Evolutionary conservation across 2,329 filamentous ascomycete genomes (phyloP).

Genomic region (Sordariomycetes sp.): DNA sequence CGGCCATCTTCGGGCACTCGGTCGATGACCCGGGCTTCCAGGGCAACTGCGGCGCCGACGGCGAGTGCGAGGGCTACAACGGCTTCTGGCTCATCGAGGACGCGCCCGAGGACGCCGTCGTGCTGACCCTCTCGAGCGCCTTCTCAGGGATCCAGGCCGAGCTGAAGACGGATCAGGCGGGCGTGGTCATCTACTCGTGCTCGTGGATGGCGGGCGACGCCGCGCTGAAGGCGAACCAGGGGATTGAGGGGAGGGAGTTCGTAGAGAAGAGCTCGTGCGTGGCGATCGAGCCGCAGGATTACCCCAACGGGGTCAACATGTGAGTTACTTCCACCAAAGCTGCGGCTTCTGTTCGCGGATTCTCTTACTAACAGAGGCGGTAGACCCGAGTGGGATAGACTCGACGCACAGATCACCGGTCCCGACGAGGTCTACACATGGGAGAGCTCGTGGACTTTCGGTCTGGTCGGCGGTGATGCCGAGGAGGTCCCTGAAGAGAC

Average conservation of each 20-base stretch:
- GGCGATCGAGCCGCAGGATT: conserved; percentile 68
- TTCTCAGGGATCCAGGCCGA: conserved; percentile 61
- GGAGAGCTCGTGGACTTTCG: conserved; percentile 34
- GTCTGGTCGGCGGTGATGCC: conserved; percentile 7
- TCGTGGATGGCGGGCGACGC: conserved; percentile 39
- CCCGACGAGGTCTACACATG: conserved; percentile 28
- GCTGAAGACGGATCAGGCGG: conserved; percentile 58
- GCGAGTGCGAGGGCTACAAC: conserved; percentile 50
- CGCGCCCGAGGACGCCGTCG: conserved; percentile 23
- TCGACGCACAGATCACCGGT: conserved; percentile 26
- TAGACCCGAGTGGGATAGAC: conserved; percentile 33
- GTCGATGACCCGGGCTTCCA: conserved; percentile 40
- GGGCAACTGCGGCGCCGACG: conserved; percentile 45
- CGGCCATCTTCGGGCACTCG: conserved; percentile 50
- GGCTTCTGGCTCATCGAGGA: conserved; percentile 39
- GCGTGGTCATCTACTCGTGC: conserved; percentile 64
- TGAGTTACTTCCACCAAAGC: background rate
- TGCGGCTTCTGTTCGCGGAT: background rate
- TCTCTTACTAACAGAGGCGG: conserved; percentile 9
- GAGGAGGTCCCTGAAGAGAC: background rate
- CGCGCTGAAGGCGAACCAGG: conserved; percentile 44
- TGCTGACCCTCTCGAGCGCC: conserved; percentile 46
- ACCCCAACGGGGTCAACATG: conserved; percentile 63
- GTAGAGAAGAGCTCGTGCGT: conserved; percentile 56
- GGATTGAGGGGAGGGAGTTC: conserved; percentile 27